Percentiles rank a stretch among this genome's conserved stretches.
These are phyloP conservation scores for Diaporthe ampelina DNA, from an alignment of 2,329 filamentous ascomycete genomes.

Conservation along the genomic window DNA sequence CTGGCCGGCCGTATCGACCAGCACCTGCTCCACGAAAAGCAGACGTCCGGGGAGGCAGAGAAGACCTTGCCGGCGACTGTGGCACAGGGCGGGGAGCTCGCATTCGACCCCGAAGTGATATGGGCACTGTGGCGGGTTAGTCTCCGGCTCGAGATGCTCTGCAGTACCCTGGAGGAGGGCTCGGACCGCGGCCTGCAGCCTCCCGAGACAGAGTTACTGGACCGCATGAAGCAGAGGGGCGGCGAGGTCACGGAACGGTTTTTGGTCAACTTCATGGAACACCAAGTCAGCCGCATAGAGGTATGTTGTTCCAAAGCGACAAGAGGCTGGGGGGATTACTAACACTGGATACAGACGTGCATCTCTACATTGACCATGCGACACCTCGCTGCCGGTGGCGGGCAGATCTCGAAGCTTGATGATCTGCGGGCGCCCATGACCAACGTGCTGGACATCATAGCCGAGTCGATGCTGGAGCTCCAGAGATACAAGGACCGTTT, in stretches of 20 bases:
- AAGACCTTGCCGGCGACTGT: slow-evolving; percentile 70
- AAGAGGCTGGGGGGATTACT: neutral
- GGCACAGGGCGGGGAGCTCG: slow-evolving; percentile 74
- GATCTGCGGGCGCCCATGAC: slow-evolving; percentile 84
- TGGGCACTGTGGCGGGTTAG: slow-evolving; percentile 94
- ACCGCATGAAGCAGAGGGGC: slow-evolving; percentile 74
- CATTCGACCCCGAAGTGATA: slow-evolving; percentile 85
- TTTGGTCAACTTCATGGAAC: slow-evolving; percentile 90
- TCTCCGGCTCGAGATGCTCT: slow-evolving; percentile 92
- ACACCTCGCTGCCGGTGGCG: slow-evolving; percentile 81
- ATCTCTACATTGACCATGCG: slow-evolving; percentile 84
- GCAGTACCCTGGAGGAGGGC: slow-evolving; percentile 84
- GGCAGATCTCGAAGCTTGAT: slow-evolving; percentile 72
- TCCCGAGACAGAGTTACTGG: slow-evolving; percentile 86
- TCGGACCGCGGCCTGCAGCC: slow-evolving; percentile 75
- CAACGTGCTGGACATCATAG: slow-evolving; percentile 75
- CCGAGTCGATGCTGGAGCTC: slow-evolving; percentile 74
- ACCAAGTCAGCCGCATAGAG: slow-evolving; percentile 96
- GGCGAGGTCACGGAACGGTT: slow-evolving; percentile 92
- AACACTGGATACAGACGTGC: slow-evolving; percentile 75
- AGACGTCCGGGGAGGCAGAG: slow-evolving; percentile 59
- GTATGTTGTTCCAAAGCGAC: slow-evolving; percentile 64
- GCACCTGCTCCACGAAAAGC: slow-evolving; percentile 66
- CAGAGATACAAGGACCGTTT: slow-evolving; percentile 70
- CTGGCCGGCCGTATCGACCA: slow-evolving; percentile 84